phyloP scores from a whole-genome alignment of 352 stramenopile species.

The Globisporangium emineosum region DNA sequence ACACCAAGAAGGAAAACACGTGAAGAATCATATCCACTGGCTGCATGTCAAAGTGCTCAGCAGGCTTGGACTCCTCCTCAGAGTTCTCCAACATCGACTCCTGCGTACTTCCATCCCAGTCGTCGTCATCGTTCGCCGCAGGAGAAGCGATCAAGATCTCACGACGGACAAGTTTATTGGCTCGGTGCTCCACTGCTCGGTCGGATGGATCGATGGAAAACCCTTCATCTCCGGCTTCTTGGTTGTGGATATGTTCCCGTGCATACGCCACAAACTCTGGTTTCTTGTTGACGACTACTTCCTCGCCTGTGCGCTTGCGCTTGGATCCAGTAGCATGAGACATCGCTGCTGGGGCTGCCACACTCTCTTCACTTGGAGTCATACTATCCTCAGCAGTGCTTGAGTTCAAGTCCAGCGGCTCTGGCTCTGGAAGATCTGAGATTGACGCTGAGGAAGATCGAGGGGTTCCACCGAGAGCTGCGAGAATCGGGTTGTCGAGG shows the following conservation, averaged over 20 bases:
- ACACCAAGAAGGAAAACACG: conserved; percentile 84
- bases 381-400: conserved; percentile 8
- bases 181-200: conserved; percentile 75
- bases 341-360: conserved; percentile 1
- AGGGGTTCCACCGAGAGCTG: conserved; percentile 56
- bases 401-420: conserved; percentile 40
- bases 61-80: conserved; percentile 30
- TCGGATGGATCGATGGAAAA: conserved; percentile 86
- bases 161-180: conserved; percentile 79
- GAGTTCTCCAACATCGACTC: conserved; percentile 37
- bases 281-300: conserved; percentile 9
- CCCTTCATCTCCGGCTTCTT: conserved; percentile 75
- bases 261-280: conserved; percentile 68
- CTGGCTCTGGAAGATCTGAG: conserved; percentile 30
- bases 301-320: conserved; percentile 17
- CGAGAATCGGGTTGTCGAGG: conserved; percentile 60
- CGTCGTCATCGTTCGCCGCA: conserved; percentile 72
- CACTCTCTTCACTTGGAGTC: conserved; percentile 8
- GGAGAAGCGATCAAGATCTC: conserved; percentile 85
- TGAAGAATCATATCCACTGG: conserved; percentile 86
- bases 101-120: conserved; percentile 46
- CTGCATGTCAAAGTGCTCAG: conserved; percentile 83
- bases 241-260: conserved; percentile 73
- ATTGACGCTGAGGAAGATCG: conserved; percentile 24
- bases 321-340: conserved; percentile 8